Base-by-base conservation (phyloP, 208 protist species). In the Vickermania spadyakhi region DNA sequence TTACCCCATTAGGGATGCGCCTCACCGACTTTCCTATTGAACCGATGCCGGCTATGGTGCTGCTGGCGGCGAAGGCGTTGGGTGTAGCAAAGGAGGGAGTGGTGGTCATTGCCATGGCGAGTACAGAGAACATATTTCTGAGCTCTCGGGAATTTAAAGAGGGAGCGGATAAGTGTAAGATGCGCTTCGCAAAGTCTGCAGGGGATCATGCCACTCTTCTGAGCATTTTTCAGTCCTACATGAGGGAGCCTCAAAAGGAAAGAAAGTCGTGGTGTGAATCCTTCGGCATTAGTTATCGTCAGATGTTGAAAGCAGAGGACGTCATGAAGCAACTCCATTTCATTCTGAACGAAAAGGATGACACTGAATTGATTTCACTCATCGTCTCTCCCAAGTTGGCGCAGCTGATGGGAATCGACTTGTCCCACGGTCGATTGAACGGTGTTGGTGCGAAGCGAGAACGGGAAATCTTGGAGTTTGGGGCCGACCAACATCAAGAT, bases 21-120 rank as follows among this genome's bases (percentile, higher is more conserved):
- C 90, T 99, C 71, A 97, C 94, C 2, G 94, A 99, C 75, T 99
- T 99, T 61, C 98, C 98, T 2, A 89, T 99, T 59, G 98, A 99
- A 56, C 98, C 98, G 25, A 93, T 79, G 64, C 67, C 99, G 0
- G 91, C 96, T 14, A 99, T 98, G 81, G 96, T 97, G 59, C 70
- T 99, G 3, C 90, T 99, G 31, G 78, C 82, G 0, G 90, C 81
- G 11, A 94, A 96, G 53, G 94, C 98, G 4, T 60, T 99, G 0
- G 90, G 91, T 0, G 98, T 98, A 29, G 70, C 77, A 1, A 91
- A 89, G 45, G 98, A 99, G 55, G 93, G 97, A 2, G 67, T 98
- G 1, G 94, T 87, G 2, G 86, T 99, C 21, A 83, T 99, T 4
- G 94, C 97, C 0, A 97, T 99, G 58, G 84, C 81, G 14, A 88